These are phyloP conservation scores for Saturnispora gosingensis DNA, from an alignment of 805 yeast species.

Conservation along the genomic window DNA sequence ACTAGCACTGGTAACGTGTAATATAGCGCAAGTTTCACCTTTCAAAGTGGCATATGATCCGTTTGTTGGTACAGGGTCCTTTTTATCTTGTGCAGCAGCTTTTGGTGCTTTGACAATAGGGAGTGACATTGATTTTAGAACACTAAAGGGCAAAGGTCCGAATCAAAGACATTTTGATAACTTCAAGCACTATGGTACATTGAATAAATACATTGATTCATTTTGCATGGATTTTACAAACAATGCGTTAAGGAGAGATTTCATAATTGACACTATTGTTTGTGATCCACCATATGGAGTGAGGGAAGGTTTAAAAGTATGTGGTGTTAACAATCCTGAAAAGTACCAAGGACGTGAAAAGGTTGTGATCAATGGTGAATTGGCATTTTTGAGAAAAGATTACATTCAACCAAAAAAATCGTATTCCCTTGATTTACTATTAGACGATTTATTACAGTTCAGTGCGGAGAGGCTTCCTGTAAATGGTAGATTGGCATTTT, in stretches of 20 bases:
- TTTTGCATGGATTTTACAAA: slow-evolving; percentile 93
- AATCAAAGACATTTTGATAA: slow-evolving; percentile 39
- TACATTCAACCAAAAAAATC: slow-evolving; percentile 92
- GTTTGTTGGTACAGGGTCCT: slow-evolving; percentile 94
- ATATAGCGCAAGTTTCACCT: slow-evolving; percentile 63
- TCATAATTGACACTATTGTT: slow-evolving; percentile 68
- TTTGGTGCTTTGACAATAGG: slow-evolving; percentile 78
- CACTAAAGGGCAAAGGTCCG: slow-evolving; percentile 52
- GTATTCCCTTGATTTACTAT: slow-evolving; percentile 63
- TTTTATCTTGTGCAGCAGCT: slow-evolving; percentile 77
- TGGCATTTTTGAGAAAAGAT: slow-evolving; percentile 68
- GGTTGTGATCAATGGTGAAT: slow-evolving; percentile 66
- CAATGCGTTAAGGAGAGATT: slow-evolving; percentile 57
- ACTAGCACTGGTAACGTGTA: slow-evolving; percentile 76
- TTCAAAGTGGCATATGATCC: slow-evolving; percentile 82
- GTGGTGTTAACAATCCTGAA: slow-evolving; percentile 62
- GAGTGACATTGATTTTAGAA: slow-evolving; percentile 82
- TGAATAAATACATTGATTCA: slow-evolving; percentile 56
- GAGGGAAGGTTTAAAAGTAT: slow-evolving; percentile 86
- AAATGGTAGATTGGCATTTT: slow-evolving; percentile 78
- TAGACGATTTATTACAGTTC: slow-evolving; percentile 71
- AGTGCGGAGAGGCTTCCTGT: slow-evolving; percentile 62
- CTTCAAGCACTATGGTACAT: slow-evolving; percentile 64
- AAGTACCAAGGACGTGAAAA: slow-evolving; percentile 66
- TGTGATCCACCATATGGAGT: slow-evolving; percentile 99